phyloP scores from a whole-genome alignment of 2,329 filamentous ascomycete genomes.

The Colletotrichum chlorophyti region DNA sequence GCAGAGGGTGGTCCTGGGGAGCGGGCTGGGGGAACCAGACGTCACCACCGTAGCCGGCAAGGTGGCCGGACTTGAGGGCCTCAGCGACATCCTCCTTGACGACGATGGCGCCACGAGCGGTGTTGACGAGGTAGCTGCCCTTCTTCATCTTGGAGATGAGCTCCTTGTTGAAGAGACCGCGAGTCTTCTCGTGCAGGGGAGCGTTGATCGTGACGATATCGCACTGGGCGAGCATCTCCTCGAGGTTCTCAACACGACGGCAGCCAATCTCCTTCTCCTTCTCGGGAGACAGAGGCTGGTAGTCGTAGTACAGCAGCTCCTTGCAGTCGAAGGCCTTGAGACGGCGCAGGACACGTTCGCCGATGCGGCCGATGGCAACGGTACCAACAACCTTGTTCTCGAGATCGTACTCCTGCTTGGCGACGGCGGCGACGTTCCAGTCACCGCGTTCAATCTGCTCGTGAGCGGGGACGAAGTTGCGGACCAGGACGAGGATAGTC shows the following conservation, averaged over 20 bases:
- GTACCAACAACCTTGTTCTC: constrained; percentile 98
- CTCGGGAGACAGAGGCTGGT: constrained; percentile 89
- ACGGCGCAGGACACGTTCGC: constrained; percentile 94
- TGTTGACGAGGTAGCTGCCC: constrained; percentile 97
- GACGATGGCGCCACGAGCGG: constrained; percentile 96
- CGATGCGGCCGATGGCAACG: constrained; percentile 96
- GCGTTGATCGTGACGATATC: constrained; percentile 99
- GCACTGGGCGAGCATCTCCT: constrained; percentile 93
- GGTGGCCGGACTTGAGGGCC: constrained; percentile 89
- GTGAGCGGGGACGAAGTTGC: constrained; percentile 98
- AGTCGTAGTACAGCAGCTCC: constrained; percentile 99
- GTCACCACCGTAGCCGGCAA: constrained; percentile 86
- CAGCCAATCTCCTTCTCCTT: constrained; percentile 95
- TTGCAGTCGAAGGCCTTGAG: constrained; percentile 99
- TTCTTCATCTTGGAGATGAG: constrained; percentile 99
- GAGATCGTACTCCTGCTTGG: constrained; percentile 98
- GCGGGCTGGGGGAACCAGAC: constrained; percentile 99
- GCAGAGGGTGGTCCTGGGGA: constrained; percentile 89
- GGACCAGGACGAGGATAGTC: constrained; percentile 95
- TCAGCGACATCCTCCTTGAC: constrained; percentile 99
- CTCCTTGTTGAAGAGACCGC: constrained; percentile 97
- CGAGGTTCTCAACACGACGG: constrained; percentile 84
- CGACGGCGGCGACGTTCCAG: constrained; percentile 94
- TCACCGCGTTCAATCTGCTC: constrained; percentile 89
- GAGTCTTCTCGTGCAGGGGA: constrained; percentile 97